phyloP scores from a whole-genome alignment of 495 filamentous ascomycete genomes.

The Cladorrhinum samala region DNA sequence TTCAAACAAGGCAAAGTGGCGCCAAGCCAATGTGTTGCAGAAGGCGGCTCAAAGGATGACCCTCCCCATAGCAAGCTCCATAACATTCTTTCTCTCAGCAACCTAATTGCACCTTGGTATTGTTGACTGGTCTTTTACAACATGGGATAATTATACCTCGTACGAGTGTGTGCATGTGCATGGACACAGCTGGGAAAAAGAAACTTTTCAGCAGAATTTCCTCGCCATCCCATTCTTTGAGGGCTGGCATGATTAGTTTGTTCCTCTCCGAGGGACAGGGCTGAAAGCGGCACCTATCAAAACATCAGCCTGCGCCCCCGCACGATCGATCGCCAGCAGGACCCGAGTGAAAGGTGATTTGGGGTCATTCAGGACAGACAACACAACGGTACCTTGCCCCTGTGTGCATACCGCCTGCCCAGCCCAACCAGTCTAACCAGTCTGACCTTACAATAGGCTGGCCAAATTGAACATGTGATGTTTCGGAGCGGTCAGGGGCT shows the following conservation, averaged over 20 bases:
- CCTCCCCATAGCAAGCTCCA: too few relatives aligned
- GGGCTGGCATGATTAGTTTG: too few relatives aligned
- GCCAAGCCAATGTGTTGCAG: conserved; percentile 4
- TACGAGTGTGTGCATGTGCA: too few relatives aligned
- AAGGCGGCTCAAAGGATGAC: background rate
- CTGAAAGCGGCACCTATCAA: too few relatives aligned
- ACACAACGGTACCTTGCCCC: background rate
- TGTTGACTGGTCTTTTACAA: too few relatives aligned
- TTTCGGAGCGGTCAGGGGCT: background rate
- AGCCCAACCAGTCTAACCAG: background rate
- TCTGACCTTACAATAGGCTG: background rate
- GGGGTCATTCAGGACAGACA: background rate
- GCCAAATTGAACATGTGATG: background rate
- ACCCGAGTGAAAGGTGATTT: too few relatives aligned
- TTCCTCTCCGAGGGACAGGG: background rate
- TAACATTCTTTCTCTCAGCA: too few relatives aligned
- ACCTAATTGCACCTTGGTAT: too few relatives aligned
- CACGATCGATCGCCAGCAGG: background rate
- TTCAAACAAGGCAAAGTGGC: conserved; percentile 10
- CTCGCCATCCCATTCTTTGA: too few relatives aligned
- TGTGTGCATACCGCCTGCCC: background rate
- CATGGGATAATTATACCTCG: too few relatives aligned
- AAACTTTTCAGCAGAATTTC: background rate
- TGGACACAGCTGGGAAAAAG: background rate
- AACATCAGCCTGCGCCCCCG: background rate